Evolutionary conservation across 306 rosid species (phyloP).

Genomic region (Casuarina equisetifolia): DNA sequence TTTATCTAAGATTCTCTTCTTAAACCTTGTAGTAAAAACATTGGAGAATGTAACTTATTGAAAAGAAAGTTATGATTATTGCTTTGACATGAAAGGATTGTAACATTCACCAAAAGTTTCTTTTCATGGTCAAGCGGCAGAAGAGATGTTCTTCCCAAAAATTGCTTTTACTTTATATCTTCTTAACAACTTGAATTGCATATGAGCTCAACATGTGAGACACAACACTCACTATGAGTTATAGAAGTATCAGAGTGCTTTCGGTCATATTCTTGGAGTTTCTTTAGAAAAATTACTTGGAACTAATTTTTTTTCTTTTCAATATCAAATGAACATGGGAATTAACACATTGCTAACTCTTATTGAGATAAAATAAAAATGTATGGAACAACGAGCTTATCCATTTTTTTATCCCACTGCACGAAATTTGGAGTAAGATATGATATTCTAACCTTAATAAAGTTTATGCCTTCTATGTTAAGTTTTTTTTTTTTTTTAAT

Average conservation of each 20-base stretch:
- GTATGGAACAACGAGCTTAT: neutral
- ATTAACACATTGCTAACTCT: neutral
- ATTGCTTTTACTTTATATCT: neutral
- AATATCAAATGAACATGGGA: neutral
- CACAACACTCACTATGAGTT: neutral
- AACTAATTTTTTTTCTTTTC: neutral
- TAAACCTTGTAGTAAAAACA: too few relatives aligned
- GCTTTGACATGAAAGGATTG: neutral
- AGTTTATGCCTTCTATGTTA: neutral
- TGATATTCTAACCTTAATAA: neutral
- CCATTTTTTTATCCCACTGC: neutral
- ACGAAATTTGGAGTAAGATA: neutral
- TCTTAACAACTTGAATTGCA: neutral
- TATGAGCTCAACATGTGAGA: neutral
- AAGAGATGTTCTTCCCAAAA: neutral
- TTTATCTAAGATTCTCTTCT: too few relatives aligned
- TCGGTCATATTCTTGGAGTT: neutral
- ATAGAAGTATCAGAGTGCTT: neutral
- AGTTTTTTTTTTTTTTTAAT: neutral
- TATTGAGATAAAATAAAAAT: neutral
- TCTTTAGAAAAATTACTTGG: neutral
- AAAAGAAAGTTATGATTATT: too few relatives aligned
- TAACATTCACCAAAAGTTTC: neutral
- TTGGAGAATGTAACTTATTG: too few relatives aligned
- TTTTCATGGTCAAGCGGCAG: neutral